Conservation (phyloP, 1,284 basidiomycete genomes). For the Anthracocystis setariae region DNA sequence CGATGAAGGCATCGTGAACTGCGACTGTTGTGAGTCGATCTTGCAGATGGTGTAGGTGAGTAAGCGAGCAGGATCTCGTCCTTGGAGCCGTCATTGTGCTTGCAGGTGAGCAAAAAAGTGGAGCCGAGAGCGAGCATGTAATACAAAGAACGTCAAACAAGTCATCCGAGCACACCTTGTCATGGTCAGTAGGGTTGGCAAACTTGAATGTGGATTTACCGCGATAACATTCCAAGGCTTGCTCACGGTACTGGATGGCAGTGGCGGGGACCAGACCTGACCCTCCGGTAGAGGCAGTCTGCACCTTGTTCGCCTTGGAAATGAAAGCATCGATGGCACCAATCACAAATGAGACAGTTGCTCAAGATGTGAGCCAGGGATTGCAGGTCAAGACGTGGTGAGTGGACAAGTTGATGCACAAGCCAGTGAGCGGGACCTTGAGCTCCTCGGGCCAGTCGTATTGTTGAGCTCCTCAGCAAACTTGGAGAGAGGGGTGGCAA, state of each 20-base stretch:
- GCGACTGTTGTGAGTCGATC: no score
- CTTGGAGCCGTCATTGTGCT: constrained; percentile 65
- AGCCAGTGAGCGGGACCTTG: constrained; percentile 96
- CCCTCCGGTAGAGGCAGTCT: constrained; percentile 87
- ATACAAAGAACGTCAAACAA: constrained; percentile 62
- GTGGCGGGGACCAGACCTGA: constrained; percentile 85
- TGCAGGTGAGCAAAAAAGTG: constrained; percentile 58
- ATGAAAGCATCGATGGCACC: constrained; percentile 94
- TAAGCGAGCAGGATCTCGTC: constrained; percentile 65
- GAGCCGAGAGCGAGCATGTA: constrained; percentile 62
- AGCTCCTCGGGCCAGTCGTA: constrained; percentile 95
- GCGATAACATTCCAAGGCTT: constrained; percentile 94
- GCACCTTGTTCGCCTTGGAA: constrained; percentile 93
- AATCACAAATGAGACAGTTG: constrained; percentile 96
- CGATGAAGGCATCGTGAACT: no score
- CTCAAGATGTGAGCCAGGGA: constrained; percentile 98
- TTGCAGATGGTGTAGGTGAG: no score
- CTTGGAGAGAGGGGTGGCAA: constrained; percentile 79
- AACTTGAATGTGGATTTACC: constrained; percentile 65
- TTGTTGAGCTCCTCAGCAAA: constrained; percentile 91
- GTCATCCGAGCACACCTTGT: constrained; percentile 63
- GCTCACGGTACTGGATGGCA: constrained; percentile 86
- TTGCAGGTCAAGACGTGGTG: constrained; percentile 86
- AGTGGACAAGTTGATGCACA: constrained; percentile 98
- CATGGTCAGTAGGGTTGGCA: constrained; percentile 64